A percentile compares a stretch with the other conserved stretches of the same genome.
Conservation (phyloP, 1,284 basidiomycete species). For the Mycena sp. region DNA sequence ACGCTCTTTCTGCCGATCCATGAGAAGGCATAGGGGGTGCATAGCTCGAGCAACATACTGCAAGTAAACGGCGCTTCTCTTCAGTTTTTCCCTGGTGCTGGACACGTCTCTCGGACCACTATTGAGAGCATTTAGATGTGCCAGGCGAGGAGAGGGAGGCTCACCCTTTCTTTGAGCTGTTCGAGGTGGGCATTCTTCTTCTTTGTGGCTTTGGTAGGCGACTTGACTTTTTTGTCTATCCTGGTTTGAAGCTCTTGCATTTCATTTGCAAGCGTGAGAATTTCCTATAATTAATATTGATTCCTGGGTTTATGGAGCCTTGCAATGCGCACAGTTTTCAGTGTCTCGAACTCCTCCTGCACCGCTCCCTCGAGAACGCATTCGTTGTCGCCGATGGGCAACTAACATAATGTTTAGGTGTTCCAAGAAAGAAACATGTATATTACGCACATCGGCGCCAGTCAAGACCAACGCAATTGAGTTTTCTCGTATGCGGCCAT, state of each 20-base stretch:
- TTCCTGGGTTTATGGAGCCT: too few species aligned
- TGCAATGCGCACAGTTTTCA: background rate
- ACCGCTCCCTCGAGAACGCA: background rate
- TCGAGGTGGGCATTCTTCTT: slow-evolving; percentile 6
- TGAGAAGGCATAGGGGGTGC: background rate
- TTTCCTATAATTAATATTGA: slow-evolving; percentile 7
- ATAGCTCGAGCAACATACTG: slow-evolving; percentile 6
- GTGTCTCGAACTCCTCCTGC: slow-evolving; percentile 9
- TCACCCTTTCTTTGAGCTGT: slow-evolving; percentile 2
- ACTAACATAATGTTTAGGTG: background rate
- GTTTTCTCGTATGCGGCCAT: slow-evolving; percentile 19
- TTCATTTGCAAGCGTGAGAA: background rate
- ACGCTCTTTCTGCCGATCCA: slow-evolving; percentile 4
- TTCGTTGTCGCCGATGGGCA: slow-evolving; percentile 22
- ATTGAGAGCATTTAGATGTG: background rate
- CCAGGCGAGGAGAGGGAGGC: background rate
- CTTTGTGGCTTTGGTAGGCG: slow-evolving; percentile 3
- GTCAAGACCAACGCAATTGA: slow-evolving; percentile 23
- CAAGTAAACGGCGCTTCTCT: slow-evolving; percentile 17
- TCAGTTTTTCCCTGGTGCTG: background rate
- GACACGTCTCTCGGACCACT: background rate
- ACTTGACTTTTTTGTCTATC: slow-evolving; percentile 13
- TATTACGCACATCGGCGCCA: slow-evolving; percentile 20
- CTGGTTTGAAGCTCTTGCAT: slow-evolving; percentile 1
- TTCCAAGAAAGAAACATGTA: background rate